Conservation (phyloP, 2,329 filamentous ascomycete species). For the Calonectria montana region DNA sequence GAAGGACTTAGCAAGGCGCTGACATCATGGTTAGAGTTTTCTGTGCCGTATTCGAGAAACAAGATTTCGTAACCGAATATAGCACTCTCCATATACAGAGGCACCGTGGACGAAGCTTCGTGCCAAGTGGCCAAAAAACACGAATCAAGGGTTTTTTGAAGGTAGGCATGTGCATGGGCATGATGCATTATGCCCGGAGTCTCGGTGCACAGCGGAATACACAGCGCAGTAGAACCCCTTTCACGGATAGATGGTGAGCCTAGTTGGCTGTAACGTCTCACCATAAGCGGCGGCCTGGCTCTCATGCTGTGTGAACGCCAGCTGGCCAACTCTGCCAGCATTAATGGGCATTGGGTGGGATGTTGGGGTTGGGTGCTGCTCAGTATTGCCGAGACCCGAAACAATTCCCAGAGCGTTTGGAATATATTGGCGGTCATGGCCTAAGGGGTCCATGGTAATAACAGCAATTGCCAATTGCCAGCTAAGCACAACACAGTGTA, state of each 20-base stretch:
- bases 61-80: background rate
- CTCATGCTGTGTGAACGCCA: background rate
- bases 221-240: background rate
- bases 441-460: background rate
- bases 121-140: background rate
- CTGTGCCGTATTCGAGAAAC: background rate
- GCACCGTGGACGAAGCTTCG: background rate
- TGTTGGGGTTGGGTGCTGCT: background rate
- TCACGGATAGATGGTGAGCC: background rate
- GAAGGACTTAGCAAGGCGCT: background rate
- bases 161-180: background rate
- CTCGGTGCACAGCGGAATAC: background rate
- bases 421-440: background rate
- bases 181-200: background rate
- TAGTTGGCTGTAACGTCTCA: background rate
- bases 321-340: background rate
- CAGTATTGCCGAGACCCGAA: background rate
- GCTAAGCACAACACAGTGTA: background rate
- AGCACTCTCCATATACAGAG: background rate
- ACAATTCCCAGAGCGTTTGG: background rate
- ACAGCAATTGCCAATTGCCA: background rate
- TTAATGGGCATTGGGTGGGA: background rate
- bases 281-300: background rate
- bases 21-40: background rate
- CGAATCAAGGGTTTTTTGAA: background rate